Evolutionary conservation across 2,329 filamentous ascomycete species (phyloP).

Genomic region (Neofusicoccum ribis): DNA sequence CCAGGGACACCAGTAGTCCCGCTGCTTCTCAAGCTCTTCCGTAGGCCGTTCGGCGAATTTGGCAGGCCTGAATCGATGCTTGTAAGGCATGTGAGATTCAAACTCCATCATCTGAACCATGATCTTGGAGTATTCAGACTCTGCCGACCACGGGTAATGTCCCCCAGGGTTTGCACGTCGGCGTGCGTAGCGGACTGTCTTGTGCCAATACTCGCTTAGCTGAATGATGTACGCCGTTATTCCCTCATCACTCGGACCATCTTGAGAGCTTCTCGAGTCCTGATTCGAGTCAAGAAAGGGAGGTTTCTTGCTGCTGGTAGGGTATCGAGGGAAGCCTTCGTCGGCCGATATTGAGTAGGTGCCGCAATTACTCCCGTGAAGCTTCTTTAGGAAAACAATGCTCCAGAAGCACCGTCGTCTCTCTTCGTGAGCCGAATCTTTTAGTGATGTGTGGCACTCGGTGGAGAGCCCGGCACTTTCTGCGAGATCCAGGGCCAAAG

Average conservation of each 20-base stretch:
- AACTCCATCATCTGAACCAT: slow-evolving; percentile 53
- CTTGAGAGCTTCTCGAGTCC: slow-evolving; percentile 20
- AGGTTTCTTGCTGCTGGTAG: slow-evolving; percentile 37
- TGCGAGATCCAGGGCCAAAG: slow-evolving; percentile 48
- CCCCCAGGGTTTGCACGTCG: slow-evolving; percentile 46
- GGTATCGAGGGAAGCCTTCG: slow-evolving; percentile 38
- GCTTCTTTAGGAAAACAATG: slow-evolving; percentile 32
- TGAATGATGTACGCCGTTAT: slow-evolving; percentile 50
- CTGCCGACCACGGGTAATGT: slow-evolving; percentile 50
- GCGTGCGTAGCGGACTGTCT: slow-evolving; percentile 50
- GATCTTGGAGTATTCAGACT: slow-evolving; percentile 56
- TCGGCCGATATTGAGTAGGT: slow-evolving; percentile 39
- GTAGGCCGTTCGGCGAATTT: slow-evolving; percentile 46
- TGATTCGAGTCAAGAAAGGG: slow-evolving; percentile 26
- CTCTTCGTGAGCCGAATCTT: slow-evolving; percentile 29
- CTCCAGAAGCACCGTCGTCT: slow-evolving; percentile 37
- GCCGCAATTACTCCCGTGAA: slow-evolving; percentile 31
- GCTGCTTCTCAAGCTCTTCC: slow-evolving; percentile 45
- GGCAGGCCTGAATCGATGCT: slow-evolving; percentile 53
- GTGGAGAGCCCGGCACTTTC: slow-evolving; percentile 47
- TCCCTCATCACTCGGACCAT: slow-evolving; percentile 34
- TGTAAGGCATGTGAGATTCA: slow-evolving; percentile 53
- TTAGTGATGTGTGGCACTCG: slow-evolving; percentile 29
- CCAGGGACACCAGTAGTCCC: slow-evolving; percentile 57
- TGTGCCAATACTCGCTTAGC: slow-evolving; percentile 51